Evolutionary conservation across 306 rosid species (phyloP).

Genomic region (Vigna hirtella): DNA sequence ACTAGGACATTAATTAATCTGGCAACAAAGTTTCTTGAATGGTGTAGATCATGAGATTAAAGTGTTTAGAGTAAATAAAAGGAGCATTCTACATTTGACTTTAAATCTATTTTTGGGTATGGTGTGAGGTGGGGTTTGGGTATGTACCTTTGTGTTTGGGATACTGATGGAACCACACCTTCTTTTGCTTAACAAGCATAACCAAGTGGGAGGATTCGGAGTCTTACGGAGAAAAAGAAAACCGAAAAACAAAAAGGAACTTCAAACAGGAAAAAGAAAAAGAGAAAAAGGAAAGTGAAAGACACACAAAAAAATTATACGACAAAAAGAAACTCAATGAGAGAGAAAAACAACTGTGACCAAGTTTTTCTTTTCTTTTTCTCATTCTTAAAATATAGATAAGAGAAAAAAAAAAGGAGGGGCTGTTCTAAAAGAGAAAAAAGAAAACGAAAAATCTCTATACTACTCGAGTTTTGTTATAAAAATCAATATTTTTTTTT

Average conservation of each 20-base stretch:
- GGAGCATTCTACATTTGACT: constrained; percentile 4
- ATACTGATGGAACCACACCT: constrained; percentile 39
- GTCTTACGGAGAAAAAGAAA: constrained; percentile 55
- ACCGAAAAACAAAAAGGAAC: constrained; percentile 71
- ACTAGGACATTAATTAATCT: constrained; percentile 7
- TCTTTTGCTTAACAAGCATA: constrained; percentile 41
- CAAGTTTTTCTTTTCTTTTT: not conserved
- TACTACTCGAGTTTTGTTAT: too few species aligned
- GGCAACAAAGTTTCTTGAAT: not conserved
- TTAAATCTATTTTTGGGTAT: constrained; percentile 33
- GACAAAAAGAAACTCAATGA: not conserved
- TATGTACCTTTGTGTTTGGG: constrained; percentile 37
- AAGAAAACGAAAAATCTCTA: not conserved
- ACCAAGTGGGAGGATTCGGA: constrained; percentile 43
- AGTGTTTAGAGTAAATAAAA: not conserved
- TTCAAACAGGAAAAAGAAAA: constrained; percentile 72
- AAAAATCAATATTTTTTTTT: too few species aligned
- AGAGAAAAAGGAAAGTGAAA: constrained; percentile 57
- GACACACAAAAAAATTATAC: constrained; percentile 33
- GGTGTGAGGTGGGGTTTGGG: constrained; percentile 39
- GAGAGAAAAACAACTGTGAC: constrained; percentile 39
- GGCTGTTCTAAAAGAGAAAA: too few species aligned
- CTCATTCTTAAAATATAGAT: constrained; percentile 42
- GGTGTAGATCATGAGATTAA: constrained; percentile 30
- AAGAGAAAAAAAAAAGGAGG: not conserved